phyloP scores from a whole-genome alignment of 352 stramenopile genomes.

The Phytophthora melonis region DNA sequence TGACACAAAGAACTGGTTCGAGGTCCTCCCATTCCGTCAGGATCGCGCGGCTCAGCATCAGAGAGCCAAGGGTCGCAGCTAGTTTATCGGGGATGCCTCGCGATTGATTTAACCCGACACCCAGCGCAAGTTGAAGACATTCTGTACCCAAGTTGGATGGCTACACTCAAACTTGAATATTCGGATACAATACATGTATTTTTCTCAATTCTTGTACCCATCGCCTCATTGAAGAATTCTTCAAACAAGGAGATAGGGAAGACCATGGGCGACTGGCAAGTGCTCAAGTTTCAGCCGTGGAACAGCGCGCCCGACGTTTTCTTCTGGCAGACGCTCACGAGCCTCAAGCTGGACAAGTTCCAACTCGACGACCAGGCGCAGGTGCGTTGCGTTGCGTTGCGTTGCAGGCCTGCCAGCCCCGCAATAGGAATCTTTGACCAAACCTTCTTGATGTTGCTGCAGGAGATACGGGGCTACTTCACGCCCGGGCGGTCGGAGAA shows the following conservation, averaged over 20 bases:
- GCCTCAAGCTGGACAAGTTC: conserved; percentile 86
- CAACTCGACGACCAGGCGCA: conserved; percentile 78
- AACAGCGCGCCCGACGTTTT: conserved; percentile 81
- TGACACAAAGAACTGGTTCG: neutral
- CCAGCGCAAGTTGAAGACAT: too few relatives aligned
- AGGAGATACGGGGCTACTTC: conserved; percentile 77
- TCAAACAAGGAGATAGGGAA: neutral
- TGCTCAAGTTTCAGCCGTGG: conserved; percentile 87
- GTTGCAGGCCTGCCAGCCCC: neutral
- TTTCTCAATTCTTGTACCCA: neutral
- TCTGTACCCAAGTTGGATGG: too few relatives aligned
- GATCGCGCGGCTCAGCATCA: neutral
- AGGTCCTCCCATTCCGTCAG: neutral
- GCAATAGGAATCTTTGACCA: neutral
- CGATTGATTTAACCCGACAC: too few relatives aligned
- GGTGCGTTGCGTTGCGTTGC: conserved; percentile 29
- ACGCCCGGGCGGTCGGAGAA: conserved; percentile 59
- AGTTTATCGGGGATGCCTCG: too few relatives aligned
- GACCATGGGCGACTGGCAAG: conserved; percentile 35
- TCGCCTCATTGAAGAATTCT: neutral
- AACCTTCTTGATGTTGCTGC: neutral
- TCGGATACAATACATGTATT: neutral
- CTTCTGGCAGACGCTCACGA: conserved; percentile 85
- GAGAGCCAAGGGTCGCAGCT: too few relatives aligned
- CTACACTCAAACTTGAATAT: neutral